Conservation (phyloP, 2,329 filamentous ascomycete genomes). For the Phyllosticta ampelicida region DNA sequence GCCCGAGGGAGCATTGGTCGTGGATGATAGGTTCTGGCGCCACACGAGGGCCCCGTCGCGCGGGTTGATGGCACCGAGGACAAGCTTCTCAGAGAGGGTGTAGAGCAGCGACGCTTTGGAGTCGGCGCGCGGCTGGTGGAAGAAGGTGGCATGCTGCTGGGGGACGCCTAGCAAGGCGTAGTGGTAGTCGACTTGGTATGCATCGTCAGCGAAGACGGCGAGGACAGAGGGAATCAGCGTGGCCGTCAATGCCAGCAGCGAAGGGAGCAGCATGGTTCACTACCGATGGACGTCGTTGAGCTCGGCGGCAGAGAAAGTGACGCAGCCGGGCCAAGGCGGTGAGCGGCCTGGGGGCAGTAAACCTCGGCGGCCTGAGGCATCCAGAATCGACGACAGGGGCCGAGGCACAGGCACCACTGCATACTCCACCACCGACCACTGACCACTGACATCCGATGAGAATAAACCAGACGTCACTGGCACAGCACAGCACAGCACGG, state of each 20-base stretch:
- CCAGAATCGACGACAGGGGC: neutral
- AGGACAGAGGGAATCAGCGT: conserved; percentile 40
- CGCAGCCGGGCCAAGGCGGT: neutral
- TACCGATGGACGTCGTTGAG: conserved; percentile 1
- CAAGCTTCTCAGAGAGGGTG: conserved; percentile 72
- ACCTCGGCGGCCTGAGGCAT: neutral
- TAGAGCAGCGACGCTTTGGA: conserved; percentile 87
- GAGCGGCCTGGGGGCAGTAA: neutral
- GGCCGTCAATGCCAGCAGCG: conserved; percentile 25
- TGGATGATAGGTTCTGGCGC: conserved; percentile 61
- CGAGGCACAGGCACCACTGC: neutral
- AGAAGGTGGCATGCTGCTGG: conserved; percentile 77
- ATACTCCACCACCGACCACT: neutral
- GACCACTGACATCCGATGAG: neutral
- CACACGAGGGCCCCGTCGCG: conserved; percentile 75
- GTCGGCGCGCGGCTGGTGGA: conserved; percentile 72
- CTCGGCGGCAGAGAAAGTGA: conserved; percentile 2
- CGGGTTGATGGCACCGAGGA: conserved; percentile 83
- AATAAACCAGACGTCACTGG: neutral
- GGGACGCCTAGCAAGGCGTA: conserved; percentile 79
- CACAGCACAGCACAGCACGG: neutral
- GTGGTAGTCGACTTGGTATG: conserved; percentile 86
- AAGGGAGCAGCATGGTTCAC: conserved; percentile 27
- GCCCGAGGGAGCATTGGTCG: conserved; percentile 16
- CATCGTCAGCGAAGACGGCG: conserved; percentile 83